Base-by-base conservation (phyloP, 257 asterid genomes). In the Solanum appendiculatum region DNA sequence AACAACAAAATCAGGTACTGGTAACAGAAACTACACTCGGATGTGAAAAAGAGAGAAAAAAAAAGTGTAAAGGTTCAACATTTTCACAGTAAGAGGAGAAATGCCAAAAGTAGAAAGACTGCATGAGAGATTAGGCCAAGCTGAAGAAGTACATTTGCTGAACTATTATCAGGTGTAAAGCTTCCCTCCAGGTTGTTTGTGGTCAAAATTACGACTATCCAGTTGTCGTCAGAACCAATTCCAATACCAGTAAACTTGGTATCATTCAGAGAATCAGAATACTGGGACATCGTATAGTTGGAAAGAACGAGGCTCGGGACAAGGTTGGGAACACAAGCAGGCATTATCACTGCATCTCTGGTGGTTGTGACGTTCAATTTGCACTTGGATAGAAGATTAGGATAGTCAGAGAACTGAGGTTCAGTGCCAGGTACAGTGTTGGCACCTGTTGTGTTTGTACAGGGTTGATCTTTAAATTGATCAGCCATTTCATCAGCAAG, bases 361-460 rank as follows among this genome's bases (percentile, higher is more conserved):
- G 96, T 96, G 75, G 94, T 92, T 77, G 98, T 93, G 87, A 91
- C 95, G 14, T 96, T 95, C 87, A 96, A 82, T 46, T 93, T 90
- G 90, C 99, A 96, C 77, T 92, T 92, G 9, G 91, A 9, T 13
- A 95, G 94, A 69, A 94, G 89, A 20, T 82, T 84, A 13, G 97
- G 99, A 77, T 88, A 97, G 95, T 87, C 68, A 9, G 93, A 40
- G 42, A 91, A 91, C 90, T 89, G 98, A 33, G 98, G 93, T 74
- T 94, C 97, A 5, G 93, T 94, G 66, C 98, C 98, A 3, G 93
- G 99, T n/a, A 96, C 91, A 12, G 98, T 93, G 90, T 94, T 90
- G 89, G 98, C 73, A 20, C 99, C 99, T 5, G 98, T 94, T 13
- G 90, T 60, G 95, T 95, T 95, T 83, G 98, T 94, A 68, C 99